These are phyloP conservation scores for Claviceps fusiformis DNA, from an alignment of 2,329 filamentous ascomycete species.

Conservation along the genomic window DNA sequence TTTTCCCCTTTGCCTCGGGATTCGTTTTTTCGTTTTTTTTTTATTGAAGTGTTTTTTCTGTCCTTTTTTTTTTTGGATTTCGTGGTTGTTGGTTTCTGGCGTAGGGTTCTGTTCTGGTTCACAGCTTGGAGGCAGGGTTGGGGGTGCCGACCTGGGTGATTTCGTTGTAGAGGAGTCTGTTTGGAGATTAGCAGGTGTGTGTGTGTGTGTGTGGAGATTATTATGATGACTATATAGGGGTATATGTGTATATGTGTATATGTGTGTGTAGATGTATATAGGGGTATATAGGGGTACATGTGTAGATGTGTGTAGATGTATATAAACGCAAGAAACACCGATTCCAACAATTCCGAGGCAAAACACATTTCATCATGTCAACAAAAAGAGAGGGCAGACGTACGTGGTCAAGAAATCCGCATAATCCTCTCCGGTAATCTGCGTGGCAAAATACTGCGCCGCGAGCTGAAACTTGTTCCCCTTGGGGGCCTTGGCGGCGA, in stretches of 20 bases:
- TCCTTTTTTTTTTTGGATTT: neutral
- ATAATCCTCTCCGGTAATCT: constrained; percentile 95
- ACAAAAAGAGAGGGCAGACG: constrained; percentile 21
- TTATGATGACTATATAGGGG: too few species aligned
- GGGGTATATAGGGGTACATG: too few species aligned
- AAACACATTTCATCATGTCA: too few species aligned
- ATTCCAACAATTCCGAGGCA: too few species aligned
- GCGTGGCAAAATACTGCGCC: constrained; percentile 79
- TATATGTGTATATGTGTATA: too few species aligned
- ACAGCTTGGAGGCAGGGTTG: constrained; percentile 50
- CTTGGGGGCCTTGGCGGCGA: constrained; percentile 61
- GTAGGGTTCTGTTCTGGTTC: constrained; percentile 6
- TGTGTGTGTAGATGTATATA: too few species aligned
- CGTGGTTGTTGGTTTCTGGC: neutral
- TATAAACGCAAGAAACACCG: too few species aligned
- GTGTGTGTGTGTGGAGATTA: too few species aligned
- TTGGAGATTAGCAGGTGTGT: neutral
- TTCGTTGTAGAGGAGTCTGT: constrained; percentile 72
- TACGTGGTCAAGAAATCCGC: constrained; percentile 85
- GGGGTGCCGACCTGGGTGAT: constrained; percentile 61
- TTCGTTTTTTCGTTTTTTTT: neutral
- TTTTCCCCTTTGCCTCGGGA: too few species aligned
- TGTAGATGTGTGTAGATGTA: too few species aligned
- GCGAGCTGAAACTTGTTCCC: constrained; percentile 88
- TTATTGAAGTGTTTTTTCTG: neutral